Evolutionary conservation across 2,329 filamentous ascomycete species (phyloP).

Genomic region (Colletotrichum filicis): DNA sequence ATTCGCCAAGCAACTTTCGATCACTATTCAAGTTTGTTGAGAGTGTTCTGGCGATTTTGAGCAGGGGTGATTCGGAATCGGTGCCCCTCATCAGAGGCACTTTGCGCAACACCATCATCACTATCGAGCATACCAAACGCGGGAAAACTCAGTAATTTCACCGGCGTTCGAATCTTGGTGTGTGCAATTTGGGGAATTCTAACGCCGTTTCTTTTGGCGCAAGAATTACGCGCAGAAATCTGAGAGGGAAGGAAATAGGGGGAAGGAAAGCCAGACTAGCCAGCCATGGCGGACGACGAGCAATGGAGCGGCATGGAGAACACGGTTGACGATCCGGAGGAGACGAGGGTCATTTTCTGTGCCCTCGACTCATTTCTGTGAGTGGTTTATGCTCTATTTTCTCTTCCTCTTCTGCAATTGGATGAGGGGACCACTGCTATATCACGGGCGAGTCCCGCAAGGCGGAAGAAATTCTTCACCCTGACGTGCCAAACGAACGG

Average conservation of each 20-base stretch:
- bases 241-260: not conserved
- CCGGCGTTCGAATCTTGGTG: too few relatives aligned
- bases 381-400: constrained; percentile 47
- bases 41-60: too few relatives aligned
- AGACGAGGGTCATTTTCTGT: constrained; percentile 81
- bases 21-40: not conserved
- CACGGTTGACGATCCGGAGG: constrained; percentile 79
- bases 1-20: too few relatives aligned
- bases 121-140: constrained; percentile 10
- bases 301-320: constrained; percentile 73
- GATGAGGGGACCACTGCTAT: not conserved
- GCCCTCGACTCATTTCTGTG: constrained; percentile 92
- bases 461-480: not conserved
- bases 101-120: not conserved
- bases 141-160: too few relatives aligned
- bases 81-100: constrained; percentile 11
- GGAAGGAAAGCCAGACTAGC: too few relatives aligned
- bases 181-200: not conserved
- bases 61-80: not conserved
- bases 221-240: not conserved
- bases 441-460: not conserved
- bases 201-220: not conserved
- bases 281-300: constrained; percentile 47
- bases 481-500: not conserved
- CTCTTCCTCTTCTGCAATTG: not conserved